Evolutionary conservation across 2,329 filamentous ascomycete species (phyloP), one percentile per base, ranked within the genome.

Genomic region (Rhinocladiella similis): DNA sequence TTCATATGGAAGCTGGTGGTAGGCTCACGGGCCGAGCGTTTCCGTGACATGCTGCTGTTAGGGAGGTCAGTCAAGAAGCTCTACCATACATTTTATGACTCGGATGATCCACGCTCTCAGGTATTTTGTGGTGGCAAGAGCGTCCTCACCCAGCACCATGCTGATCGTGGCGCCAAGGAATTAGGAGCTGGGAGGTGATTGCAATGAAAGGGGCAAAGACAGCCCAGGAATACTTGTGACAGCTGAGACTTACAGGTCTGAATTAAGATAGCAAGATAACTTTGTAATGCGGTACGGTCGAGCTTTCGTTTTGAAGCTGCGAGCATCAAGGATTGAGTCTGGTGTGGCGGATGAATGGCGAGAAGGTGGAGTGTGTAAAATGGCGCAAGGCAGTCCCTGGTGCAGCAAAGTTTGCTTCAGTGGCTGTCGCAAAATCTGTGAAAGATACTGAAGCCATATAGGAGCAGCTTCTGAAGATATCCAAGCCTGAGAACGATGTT

Each of bases 1-100:
- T 47, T 54, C 60, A 62, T 62, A 33, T 62, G 60, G 42, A 57
- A 60, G 45, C 14, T 19, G 4, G 38, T 35, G 9, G 54, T 42
- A 10, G 57, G 57, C 16, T 47, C 33, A 13, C 54, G 45, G 5
- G 25, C 20, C 6, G 47, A 41, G 9, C 47, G 35, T 16, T 46
- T 54, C 38, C 38, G 33, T 51, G 47, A 36, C 58, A 60, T 60
- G 43, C 16, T 52, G 50, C 51, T 60, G 29, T 5, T 36, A 16
- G 47, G 1, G 13, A 29, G 38, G 18, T 46, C 25, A 46, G 43
- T 27, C 18, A 41, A 41, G 19, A 18, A 20, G n/a, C 12, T 42
- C 10, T 42, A 6, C 7, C 7, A 42, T 7, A 16, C 10, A 1
- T 22, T 22, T 9, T 5, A 43, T 13, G 18, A 43, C 18, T 20